These are phyloP conservation scores for Diplodia sapinea DNA, from an alignment of 2,329 filamentous ascomycete genomes.

Conservation along the genomic window DNA sequence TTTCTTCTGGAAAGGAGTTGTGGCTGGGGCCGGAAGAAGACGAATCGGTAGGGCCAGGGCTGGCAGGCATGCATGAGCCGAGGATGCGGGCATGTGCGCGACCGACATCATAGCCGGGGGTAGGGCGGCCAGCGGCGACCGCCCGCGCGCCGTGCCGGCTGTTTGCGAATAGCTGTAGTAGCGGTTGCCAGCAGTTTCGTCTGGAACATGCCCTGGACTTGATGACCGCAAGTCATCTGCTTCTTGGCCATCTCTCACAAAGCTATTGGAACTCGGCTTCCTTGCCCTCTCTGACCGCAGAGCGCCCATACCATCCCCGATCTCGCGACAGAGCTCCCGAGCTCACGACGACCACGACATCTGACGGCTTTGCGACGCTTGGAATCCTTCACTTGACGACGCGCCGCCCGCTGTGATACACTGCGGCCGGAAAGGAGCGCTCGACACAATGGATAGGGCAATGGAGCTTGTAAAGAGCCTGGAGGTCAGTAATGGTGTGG, in stretches of 20 bases:
- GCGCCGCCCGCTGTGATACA: neutral
- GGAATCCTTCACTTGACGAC: neutral
- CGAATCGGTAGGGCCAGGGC: conserved; percentile 3
- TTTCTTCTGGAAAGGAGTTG: neutral
- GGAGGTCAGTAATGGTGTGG: conserved; percentile 17
- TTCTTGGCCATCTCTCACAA: neutral
- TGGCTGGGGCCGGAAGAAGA: conserved; percentile 9
- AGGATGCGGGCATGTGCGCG: conserved; percentile 28
- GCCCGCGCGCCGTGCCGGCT: neutral
- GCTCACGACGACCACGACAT: neutral
- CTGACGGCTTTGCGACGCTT: neutral
- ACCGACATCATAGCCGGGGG: conserved; percentile 28
- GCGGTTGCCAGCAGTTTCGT: too few species aligned
- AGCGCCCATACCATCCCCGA: conserved; percentile 3
- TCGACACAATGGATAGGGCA: conserved; percentile 5
- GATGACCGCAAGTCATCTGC: neutral
- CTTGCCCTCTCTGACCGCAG: neutral
- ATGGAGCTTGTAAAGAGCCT: conserved; percentile 25
- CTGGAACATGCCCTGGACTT: neutral
- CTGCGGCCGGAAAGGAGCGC: neutral
- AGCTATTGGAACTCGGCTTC: neutral
- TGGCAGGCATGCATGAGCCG: conserved; percentile 14
- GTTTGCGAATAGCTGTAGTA: too few species aligned
- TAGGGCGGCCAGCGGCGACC: neutral
- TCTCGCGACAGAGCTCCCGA: conserved; percentile 1